Evolutionary conservation across 352 stramenopile genomes (phyloP), one percentile per base, ranked within the genome.

Genomic region (Pythium pyrilobum): DNA sequence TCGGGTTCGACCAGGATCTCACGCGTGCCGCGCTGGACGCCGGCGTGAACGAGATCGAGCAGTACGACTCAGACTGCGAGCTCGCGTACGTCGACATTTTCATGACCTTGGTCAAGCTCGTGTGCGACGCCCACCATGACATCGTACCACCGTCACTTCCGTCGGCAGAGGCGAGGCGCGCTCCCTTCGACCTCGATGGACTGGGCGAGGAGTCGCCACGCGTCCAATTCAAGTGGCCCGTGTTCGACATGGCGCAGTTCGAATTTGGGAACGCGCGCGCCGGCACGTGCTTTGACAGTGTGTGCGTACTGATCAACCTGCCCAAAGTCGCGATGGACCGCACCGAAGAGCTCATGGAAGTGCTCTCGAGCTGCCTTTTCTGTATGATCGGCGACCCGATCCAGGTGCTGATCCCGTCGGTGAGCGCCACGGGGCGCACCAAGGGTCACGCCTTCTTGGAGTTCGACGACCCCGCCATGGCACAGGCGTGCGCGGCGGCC

Each of bases 231-330:
- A 89, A 92, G 43, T 94, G 84, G 84, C 84, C 84, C 23, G 81
- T 94, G 8, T 92, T 94, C 51, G 84, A 94, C 47, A 94, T 94
- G 84, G 84, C 84, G 0, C 84, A 92, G 57, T 94, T 92, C 23
- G 84, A 94, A 54, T 92, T 94, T 48, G 81, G 80, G 25, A 94
- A 85, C 40, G 79, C 84, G 4, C 84, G 84, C 5, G 15, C 59
- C 6, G 80, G 76, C 6, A 94, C 84, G 31, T 89, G 84, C 52
- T 94, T 92, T 49, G 75, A 89, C 21, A 88, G 74, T 52, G 80
- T 94, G 1, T 90, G 83, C 34, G 84, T 94, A 36, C 53, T 94
- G n/a, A 85, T 83, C 27, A 89, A 92, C 24, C 38, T 94, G 24
- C 84, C 84, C 0, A 81, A 85, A 23, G 78, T 94, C n/a, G 65